Evolutionary conservation across 2,329 filamentous ascomycete genomes (phyloP).

Genomic region (Arachnomyces sp.): DNA sequence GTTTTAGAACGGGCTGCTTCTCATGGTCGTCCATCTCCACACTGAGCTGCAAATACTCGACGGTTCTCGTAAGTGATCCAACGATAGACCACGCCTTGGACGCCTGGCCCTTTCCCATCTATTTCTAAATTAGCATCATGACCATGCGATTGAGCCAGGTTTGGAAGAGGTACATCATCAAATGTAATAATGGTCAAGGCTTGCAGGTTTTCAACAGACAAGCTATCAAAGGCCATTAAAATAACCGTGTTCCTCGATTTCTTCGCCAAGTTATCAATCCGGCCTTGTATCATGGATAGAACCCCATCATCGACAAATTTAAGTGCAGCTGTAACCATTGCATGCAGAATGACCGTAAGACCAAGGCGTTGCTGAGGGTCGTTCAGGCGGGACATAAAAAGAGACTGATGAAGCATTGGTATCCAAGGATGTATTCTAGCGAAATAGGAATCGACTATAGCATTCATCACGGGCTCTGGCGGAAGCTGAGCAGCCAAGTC

Average conservation of each 20-base stretch:
- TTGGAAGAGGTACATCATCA: constrained; percentile 24
- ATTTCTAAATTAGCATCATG: neutral
- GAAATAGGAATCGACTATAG: constrained; percentile 33
- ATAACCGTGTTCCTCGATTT: constrained; percentile 20
- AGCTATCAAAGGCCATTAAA: constrained; percentile 23
- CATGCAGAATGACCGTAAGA: constrained; percentile 27
- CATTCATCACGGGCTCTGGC: constrained; percentile 14
- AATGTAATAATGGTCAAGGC: constrained; percentile 33
- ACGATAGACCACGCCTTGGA: constrained; percentile 31
- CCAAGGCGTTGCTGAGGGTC: constrained; percentile 15
- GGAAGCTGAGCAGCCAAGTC: constrained; percentile 5
- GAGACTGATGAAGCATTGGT: constrained; percentile 30
- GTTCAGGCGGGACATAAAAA: constrained; percentile 19
- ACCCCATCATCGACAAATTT: neutral
- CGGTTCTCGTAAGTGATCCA: constrained; percentile 30
- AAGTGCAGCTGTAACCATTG: constrained; percentile 21
- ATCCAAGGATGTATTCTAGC: constrained; percentile 36
- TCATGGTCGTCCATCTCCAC: constrained; percentile 25
- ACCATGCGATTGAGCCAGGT: neutral
- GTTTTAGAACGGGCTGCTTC: constrained; percentile 19
- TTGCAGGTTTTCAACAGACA: constrained; percentile 31
- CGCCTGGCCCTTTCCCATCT: constrained; percentile 26
- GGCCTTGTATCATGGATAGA: neutral
- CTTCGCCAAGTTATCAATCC: constrained; percentile 5
- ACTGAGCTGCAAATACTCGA: constrained; percentile 30